Evolutionary conservation across 2,329 filamentous ascomycete species (phyloP).

Genomic region (Scedosporium dehoogii): DNA sequence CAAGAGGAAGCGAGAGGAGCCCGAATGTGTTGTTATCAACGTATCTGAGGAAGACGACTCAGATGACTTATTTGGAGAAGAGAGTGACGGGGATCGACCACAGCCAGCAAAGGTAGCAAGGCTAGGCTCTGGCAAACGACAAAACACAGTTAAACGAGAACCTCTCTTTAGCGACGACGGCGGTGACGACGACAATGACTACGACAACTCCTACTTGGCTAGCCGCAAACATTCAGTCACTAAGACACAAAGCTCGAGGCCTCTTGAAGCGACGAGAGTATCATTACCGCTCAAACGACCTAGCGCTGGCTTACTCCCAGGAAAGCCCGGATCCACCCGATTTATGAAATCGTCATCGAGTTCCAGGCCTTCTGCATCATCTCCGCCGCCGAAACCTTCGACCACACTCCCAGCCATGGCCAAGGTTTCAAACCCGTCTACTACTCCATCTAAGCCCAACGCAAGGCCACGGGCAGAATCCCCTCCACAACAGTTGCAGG

Average conservation of each 20-base stretch:
- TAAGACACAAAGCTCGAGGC: background rate
- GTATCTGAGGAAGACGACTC: conserved; percentile 1
- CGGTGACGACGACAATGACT: background rate
- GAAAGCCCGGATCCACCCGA: conserved; percentile 4
- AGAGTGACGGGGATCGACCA: background rate
- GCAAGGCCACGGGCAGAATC: background rate
- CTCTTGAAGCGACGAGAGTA: background rate
- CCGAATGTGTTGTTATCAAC: background rate
- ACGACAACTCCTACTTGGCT: background rate
- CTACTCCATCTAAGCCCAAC: background rate
- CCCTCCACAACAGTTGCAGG: background rate
- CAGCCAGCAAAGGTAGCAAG: background rate
- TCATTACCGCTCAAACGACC: background rate
- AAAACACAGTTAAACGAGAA: background rate
- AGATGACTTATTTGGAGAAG: background rate
- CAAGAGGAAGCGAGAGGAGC: background rate
- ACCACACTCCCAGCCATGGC: background rate
- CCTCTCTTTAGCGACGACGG: background rate
- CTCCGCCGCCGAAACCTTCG: background rate
- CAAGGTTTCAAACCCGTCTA: background rate
- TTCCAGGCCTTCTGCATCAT: background rate
- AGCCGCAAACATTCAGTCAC: background rate
- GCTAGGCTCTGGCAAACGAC: background rate
- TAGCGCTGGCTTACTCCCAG: background rate
- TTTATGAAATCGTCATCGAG: background rate